A percentile compares a stretch with the other conserved stretches of the same genome.
Evolutionary conservation across 306 rosid species (phyloP).

Genomic region (Pyrus communis): DNA sequence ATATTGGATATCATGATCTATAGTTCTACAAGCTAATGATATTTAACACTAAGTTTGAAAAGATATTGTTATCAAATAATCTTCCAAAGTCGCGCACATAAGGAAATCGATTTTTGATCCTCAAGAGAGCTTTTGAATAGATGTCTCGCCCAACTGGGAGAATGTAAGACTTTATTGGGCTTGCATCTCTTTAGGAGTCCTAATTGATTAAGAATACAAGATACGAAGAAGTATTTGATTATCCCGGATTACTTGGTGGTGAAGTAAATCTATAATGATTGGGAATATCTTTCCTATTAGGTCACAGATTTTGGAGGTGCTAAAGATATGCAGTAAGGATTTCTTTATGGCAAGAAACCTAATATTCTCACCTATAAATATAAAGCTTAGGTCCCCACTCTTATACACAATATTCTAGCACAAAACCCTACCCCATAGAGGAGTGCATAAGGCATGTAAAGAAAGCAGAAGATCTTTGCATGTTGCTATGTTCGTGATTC

Average conservation of each 20-base stretch:
- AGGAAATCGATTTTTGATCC: not conserved
- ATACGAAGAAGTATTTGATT: not conserved
- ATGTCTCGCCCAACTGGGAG: not conserved
- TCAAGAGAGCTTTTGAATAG: not conserved
- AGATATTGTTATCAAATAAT: not conserved
- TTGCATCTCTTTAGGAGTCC: not conserved
- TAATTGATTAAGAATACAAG: not conserved
- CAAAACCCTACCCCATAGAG: too few species aligned
- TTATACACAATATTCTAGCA: too few species aligned
- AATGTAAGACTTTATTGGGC: not conserved
- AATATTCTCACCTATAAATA: too few species aligned
- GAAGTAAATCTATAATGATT: too few species aligned
- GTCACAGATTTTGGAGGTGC: not conserved
- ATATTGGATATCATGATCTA: not conserved
- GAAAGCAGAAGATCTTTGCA: too few species aligned
- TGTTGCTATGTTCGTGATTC: too few species aligned
- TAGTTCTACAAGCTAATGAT: not conserved
- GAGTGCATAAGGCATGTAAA: too few species aligned
- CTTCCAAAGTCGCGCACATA: not conserved
- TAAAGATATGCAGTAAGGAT: not conserved
- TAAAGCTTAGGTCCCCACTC: too few species aligned
- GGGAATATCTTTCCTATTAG: not conserved
- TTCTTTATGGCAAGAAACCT: not conserved
- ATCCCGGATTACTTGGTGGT: too few species aligned
- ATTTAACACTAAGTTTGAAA: not conserved